Evolutionary conservation across 2,329 filamentous ascomycete genomes (phyloP).

Genomic region (Fusarium redolens): DNA sequence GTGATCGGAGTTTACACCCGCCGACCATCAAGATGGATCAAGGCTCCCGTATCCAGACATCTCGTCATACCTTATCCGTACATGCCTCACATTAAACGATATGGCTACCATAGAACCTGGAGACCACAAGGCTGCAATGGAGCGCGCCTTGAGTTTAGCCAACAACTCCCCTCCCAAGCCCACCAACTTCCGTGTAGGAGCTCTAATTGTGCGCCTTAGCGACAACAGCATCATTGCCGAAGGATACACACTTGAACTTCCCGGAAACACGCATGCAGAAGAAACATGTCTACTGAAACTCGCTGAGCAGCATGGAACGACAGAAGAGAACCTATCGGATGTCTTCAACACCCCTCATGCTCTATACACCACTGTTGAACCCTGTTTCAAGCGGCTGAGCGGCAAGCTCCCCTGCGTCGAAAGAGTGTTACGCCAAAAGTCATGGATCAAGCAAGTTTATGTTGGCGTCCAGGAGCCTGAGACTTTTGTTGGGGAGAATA

Average conservation of each 20-base stretch:
- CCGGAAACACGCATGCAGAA: slow-evolving; percentile 96
- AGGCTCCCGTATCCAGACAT: background rate
- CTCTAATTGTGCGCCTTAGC: slow-evolving; percentile 76
- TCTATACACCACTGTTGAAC: slow-evolving; percentile 95
- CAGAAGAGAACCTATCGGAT: slow-evolving; percentile 67
- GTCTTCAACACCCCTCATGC: slow-evolving; percentile 49
- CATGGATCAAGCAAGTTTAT: slow-evolving; percentile 80
- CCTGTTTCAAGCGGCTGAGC: slow-evolving; percentile 78
- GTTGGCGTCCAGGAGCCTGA: slow-evolving; percentile 90
- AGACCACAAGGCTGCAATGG: slow-evolving; percentile 68
- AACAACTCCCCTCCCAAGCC: slow-evolving; percentile 84
- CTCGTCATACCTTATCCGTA: background rate
- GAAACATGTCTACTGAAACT: slow-evolving; percentile 90
- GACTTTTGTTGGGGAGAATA: slow-evolving; percentile 87
- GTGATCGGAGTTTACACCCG: slow-evolving; percentile 34
- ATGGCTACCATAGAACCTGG: slow-evolving; percentile 46
- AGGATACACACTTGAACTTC: slow-evolving; percentile 90
- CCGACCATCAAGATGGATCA: slow-evolving; percentile 21
- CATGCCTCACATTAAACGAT: background rate
- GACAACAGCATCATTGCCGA: slow-evolving; percentile 74
- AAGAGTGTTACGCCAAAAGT: slow-evolving; percentile 73
- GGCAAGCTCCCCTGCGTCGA: slow-evolving; percentile 84
- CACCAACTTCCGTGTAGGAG: slow-evolving; percentile 94
- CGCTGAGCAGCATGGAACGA: slow-evolving; percentile 57
- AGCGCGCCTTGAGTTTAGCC: slow-evolving; percentile 79